Conservation (phyloP, 176 grass and related monocot genomes). For the Miscanthus lutarioriparius region DNA sequence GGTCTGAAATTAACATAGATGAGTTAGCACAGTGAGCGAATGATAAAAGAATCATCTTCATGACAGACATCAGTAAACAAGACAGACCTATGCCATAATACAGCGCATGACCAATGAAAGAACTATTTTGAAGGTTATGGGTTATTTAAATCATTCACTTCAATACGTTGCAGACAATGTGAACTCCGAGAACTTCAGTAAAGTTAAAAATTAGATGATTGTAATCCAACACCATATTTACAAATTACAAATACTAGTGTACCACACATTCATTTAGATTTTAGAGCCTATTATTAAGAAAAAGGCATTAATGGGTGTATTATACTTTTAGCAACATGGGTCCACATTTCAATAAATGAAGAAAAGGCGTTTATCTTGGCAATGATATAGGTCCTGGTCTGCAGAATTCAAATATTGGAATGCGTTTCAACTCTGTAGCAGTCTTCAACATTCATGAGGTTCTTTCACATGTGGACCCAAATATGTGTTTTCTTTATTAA, state of each 20-base stretch:
- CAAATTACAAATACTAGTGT: not conserved
- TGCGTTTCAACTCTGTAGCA: not conserved
- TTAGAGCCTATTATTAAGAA: not conserved
- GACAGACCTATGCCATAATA: too few species aligned
- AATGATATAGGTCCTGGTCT: not conserved
- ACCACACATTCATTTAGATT: not conserved
- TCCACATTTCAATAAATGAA: not conserved
- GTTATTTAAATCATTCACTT: conserved; percentile 1
- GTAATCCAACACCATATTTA: too few species aligned
- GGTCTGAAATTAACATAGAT: conserved; percentile 57
- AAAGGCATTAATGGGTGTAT: not conserved
- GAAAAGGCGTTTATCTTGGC: not conserved
- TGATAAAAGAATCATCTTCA: not conserved
- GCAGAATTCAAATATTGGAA: not conserved
- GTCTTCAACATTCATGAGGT: not conserved
- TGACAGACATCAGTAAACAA: not conserved
- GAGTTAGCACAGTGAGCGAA: not conserved
- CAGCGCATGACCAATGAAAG: not conserved
- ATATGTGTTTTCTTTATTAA: not conserved
- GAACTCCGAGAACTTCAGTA: not conserved
- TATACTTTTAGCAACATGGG: not conserved
- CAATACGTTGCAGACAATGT: not conserved
- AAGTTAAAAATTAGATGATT: not conserved
- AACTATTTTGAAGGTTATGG: not conserved
- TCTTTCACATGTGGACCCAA: not conserved